Conservation (phyloP, 768 basidiomycete species). For the Coprinopsis strossmayeri region DNA sequence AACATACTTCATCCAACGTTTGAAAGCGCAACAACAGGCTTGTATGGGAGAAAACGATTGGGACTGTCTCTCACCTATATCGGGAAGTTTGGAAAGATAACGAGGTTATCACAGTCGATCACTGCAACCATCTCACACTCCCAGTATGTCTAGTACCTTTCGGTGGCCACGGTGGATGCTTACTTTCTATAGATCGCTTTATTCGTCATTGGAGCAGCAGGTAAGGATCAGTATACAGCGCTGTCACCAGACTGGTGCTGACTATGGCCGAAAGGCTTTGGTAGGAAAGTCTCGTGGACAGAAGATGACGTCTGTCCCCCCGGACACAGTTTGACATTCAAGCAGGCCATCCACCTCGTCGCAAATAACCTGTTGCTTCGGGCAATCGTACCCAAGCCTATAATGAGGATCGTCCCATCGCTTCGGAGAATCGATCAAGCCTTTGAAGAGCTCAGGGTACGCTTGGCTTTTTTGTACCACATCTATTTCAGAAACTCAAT, state of each 20-base stretch:
- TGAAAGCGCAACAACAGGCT: constrained; percentile 37
- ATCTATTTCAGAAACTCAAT: not conserved
- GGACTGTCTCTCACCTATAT: constrained; percentile 34
- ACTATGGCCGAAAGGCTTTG: too few species aligned
- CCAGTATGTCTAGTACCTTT: constrained; percentile 33
- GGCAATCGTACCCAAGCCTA: constrained; percentile 32
- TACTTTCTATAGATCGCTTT: constrained; percentile 40
- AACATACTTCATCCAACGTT: not conserved
- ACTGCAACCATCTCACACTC: constrained; percentile 42
- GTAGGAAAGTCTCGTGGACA: constrained; percentile 41
- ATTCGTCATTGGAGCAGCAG: constrained; percentile 49
- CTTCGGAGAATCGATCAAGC: constrained; percentile 25
- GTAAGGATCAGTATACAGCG: too few species aligned
- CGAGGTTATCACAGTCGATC: constrained; percentile 30
- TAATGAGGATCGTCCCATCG: constrained; percentile 29
- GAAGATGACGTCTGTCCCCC: constrained; percentile 30
- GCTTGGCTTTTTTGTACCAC: constrained; percentile 1
- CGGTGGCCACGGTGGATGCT: not conserved
- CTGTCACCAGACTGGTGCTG: too few species aligned
- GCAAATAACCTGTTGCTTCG: constrained; percentile 30
- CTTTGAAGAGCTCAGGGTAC: constrained; percentile 38
- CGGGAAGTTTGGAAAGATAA: constrained; percentile 37
- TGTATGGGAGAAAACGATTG: constrained; percentile 39
- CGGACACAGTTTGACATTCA: constrained; percentile 43
- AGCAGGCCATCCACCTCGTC: constrained; percentile 39